These are phyloP conservation scores for Elongisporangium prolatum DNA, from an alignment of 352 stramenopile species.

Conservation along the genomic window DNA sequence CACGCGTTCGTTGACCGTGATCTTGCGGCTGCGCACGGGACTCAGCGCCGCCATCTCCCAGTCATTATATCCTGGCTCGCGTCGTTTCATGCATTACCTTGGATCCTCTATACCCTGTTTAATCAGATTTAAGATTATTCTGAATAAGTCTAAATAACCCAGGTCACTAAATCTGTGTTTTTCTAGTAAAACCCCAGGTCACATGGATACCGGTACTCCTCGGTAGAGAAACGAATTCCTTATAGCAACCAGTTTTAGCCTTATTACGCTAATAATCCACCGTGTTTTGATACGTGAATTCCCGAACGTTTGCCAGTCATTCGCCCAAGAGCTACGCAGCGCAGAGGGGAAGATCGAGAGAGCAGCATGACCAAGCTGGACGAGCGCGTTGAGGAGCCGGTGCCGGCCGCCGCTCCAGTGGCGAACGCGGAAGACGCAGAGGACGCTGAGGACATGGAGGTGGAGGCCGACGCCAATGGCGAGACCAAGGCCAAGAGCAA, in stretches of 20 bases:
- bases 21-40: conserved; percentile 24
- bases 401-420: not conserved
- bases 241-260: not conserved
- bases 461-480: not conserved
- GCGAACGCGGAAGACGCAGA: not conserved
- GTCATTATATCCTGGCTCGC: too few relatives aligned
- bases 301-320: not conserved
- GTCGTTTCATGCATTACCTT: not conserved
- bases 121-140: not conserved
- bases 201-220: not conserved
- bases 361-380: conserved; percentile 1
- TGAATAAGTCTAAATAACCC: not conserved
- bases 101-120: not conserved
- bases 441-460: not conserved
- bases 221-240: not conserved
- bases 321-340: not conserved
- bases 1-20: conserved; percentile 65
- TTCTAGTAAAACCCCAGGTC: not conserved
- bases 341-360: not conserved
- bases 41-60: not conserved
- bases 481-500: conserved; percentile 44
- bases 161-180: too few relatives aligned
- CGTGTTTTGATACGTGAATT: not conserved
- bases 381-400: conserved; percentile 2
- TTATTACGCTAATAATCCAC: not conserved